Evolutionary conservation across 306 rosid genomes (phyloP).

Genomic region (Mimosa bimucronata): DNA sequence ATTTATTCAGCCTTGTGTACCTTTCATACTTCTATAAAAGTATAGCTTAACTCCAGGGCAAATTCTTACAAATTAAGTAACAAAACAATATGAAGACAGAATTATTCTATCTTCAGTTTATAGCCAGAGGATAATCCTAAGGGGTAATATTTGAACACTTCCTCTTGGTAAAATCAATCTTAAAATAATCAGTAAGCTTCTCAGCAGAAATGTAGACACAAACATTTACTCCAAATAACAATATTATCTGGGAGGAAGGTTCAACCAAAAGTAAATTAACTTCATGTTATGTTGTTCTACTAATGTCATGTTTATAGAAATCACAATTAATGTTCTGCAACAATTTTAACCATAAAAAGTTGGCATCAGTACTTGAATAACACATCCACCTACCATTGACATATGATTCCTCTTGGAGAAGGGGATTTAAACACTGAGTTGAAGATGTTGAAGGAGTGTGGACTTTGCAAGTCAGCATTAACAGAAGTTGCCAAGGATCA

Average conservation of each 20-base stretch:
- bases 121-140: background rate
- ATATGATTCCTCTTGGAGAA: background rate
- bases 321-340: background rate
- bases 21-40: background rate
- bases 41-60: background rate
- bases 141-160: background rate
- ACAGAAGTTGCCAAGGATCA: background rate
- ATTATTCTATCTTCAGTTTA: background rate
- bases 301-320: background rate
- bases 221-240: background rate
- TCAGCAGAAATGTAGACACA: background rate
- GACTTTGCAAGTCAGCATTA: background rate
- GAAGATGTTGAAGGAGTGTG: background rate
- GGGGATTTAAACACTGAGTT: background rate
- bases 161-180: background rate
- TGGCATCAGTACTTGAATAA: background rate
- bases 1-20: background rate
- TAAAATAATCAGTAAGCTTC: background rate
- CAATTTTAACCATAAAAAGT: conserved; percentile 2
- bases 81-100: background rate
- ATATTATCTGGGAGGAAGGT: background rate
- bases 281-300: background rate
- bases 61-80: background rate
- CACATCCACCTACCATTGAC: background rate
- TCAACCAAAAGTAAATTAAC: background rate